phyloP scores from a whole-genome alignment of 768 basidiomycete species.

The Leccinum disarticulatum region DNA sequence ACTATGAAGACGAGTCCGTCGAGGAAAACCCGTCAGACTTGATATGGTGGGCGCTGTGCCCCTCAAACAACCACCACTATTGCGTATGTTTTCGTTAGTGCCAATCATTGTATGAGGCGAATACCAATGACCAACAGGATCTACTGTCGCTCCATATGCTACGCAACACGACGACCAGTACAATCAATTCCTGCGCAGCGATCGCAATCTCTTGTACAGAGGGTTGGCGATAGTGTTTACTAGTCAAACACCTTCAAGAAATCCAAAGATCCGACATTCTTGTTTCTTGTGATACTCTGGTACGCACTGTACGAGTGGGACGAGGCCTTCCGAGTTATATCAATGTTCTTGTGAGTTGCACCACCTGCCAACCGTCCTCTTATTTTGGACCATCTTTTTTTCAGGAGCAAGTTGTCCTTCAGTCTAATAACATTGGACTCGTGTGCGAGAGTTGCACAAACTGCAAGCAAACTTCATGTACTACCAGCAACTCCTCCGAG shows the following conservation, averaged over 20 bases:
- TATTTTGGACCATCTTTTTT: slow-evolving; percentile 1
- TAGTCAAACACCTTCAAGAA: slow-evolving; percentile 33
- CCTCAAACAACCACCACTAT: not conserved
- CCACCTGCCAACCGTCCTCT: not conserved
- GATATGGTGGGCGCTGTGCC: too few relatives aligned
- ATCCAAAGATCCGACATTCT: slow-evolving; percentile 33
- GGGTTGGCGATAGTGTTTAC: slow-evolving; percentile 35
- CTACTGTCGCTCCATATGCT: slow-evolving; percentile 40
- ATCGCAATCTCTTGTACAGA: slow-evolving; percentile 27
- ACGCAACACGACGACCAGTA: slow-evolving; percentile 32
- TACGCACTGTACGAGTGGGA: slow-evolving; percentile 64
- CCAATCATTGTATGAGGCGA: too few relatives aligned
- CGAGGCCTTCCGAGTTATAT: slow-evolving; percentile 56
- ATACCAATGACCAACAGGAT: too few relatives aligned
- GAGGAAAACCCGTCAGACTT: slow-evolving; percentile 14
- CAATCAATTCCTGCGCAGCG: slow-evolving; percentile 35
- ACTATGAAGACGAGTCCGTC: slow-evolving; percentile 5
- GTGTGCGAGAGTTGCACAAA: slow-evolving; percentile 54
- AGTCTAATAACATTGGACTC: slow-evolving; percentile 42
- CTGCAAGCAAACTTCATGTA: slow-evolving; percentile 55
- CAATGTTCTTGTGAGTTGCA: slow-evolving; percentile 40
- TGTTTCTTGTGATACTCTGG: slow-evolving; percentile 48
- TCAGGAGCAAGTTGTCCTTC: slow-evolving; percentile 48
- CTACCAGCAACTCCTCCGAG: slow-evolving; percentile 51
- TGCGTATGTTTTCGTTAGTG: slow-evolving; percentile 18